Percentiles rank a stretch among this genome's conserved stretches.
These are phyloP conservation scores for Pseudofabraea citricarpa DNA, from an alignment of 2,329 filamentous ascomycete species.

Conservation along the genomic window DNA sequence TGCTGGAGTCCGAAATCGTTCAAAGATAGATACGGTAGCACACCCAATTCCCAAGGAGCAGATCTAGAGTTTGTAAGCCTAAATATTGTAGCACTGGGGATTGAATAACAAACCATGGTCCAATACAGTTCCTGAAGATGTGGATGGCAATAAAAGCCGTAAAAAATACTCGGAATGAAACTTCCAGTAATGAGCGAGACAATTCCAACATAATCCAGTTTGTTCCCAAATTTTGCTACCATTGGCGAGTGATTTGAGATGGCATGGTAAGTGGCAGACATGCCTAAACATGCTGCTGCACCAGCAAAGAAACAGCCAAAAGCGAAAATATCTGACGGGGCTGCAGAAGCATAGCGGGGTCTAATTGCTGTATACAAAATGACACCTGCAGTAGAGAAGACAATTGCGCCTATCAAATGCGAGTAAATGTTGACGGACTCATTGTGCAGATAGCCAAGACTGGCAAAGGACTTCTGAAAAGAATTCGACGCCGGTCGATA, in stretches of 20 bases:
- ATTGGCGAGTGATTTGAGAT: slow-evolving; percentile 77
- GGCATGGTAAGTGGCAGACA: slow-evolving; percentile 82
- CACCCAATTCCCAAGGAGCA: slow-evolving; percentile 72
- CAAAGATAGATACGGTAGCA: slow-evolving; percentile 69
- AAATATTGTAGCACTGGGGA: not conserved
- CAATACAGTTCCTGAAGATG: slow-evolving; percentile 67
- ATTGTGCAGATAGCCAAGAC: slow-evolving; percentile 59
- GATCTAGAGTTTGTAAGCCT: slow-evolving; percentile 51
- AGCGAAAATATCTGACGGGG: slow-evolving; percentile 58
- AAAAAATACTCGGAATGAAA: slow-evolving; percentile 84
- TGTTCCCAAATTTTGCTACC: slow-evolving; percentile 81
- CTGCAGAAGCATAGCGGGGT: slow-evolving; percentile 62
- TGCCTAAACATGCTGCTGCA: slow-evolving; percentile 66
- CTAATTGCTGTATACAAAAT: slow-evolving; percentile 53
- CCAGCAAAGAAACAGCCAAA: slow-evolving; percentile 78
- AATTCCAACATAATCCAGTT: slow-evolving; percentile 92
- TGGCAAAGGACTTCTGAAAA: slow-evolving; percentile 51
- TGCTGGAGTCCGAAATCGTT: slow-evolving; percentile 75
- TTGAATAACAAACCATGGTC: slow-evolving; percentile 55
- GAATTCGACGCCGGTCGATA: slow-evolving; percentile 62
- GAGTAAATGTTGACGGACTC: slow-evolving; percentile 66
- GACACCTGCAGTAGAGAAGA: slow-evolving; percentile 46
- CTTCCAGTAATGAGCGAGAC: slow-evolving; percentile 87
- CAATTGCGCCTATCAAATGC: slow-evolving; percentile 61
- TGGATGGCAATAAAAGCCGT: slow-evolving; percentile 72